Evolutionary conservation across 371 early-diverging fungal genomes (phyloP).

Genomic region (Mucor lusitanicus): DNA sequence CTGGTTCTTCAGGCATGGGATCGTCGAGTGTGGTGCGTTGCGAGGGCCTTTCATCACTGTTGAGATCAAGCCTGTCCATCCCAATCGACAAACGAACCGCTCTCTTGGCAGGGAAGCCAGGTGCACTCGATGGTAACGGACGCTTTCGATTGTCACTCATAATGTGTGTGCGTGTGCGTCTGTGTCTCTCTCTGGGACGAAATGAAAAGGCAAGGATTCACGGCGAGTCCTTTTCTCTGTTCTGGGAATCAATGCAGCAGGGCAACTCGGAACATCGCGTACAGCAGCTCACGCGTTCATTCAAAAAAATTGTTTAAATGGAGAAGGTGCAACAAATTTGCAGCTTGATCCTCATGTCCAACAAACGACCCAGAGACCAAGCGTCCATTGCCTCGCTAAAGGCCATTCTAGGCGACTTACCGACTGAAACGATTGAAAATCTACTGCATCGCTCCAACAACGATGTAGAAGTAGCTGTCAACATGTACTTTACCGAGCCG

Average conservation of each 20-base stretch:
- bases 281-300: background rate
- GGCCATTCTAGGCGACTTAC: conserved; percentile 16
- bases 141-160: background rate
- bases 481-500: conserved; percentile 23
- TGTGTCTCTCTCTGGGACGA: no score
- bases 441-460: conserved; percentile 22
- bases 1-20: background rate
- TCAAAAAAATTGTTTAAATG: background rate
- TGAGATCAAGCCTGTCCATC: background rate
- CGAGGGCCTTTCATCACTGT: background rate
- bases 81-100: background rate
- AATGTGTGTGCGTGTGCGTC: no score
- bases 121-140: background rate
- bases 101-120: background rate
- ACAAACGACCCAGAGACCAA: conserved; percentile 20
- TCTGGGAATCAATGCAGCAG: background rate
- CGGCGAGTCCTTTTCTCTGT: no score
- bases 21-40: background rate
- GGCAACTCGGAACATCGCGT: background rate
- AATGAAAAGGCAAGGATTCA: no score
- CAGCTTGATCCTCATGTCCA: conserved; percentile 6
- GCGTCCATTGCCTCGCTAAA: conserved; percentile 9
- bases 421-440: background rate
- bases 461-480: conserved; percentile 23
- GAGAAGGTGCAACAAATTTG: background rate